A percentile compares a stretch with the other conserved stretches of the same genome.
Evolutionary conservation across 768 basidiomycete species (phyloP).

Genomic region (Hebeloma cylindrosporum): DNA sequence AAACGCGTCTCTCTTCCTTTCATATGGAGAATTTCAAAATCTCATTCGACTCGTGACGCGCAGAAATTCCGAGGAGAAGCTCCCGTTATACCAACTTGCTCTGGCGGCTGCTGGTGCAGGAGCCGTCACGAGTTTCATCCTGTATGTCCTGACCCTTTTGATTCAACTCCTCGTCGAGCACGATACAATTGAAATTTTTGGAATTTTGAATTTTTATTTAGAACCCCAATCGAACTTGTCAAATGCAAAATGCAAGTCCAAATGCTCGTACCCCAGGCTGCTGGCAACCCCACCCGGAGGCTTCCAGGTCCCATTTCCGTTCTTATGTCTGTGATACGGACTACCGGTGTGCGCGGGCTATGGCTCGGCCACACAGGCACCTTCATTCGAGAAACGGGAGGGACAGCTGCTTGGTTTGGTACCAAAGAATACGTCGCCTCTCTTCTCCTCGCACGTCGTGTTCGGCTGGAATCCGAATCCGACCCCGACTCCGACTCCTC

Average conservation of each 20-base stretch:
- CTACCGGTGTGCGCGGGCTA: slow-evolving; percentile 21
- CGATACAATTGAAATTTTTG: too few species aligned
- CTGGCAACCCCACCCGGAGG: slow-evolving; percentile 13
- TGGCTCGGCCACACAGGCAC: slow-evolving; percentile 40
- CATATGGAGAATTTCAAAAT: slow-evolving; percentile 79
- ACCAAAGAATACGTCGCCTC: slow-evolving; percentile 78
- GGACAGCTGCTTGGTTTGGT: slow-evolving; percentile 83
- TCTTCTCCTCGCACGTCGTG: slow-evolving; percentile 53
- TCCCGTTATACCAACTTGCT: slow-evolving; percentile 68
- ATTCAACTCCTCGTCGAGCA: too few species aligned
- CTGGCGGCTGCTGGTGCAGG: slow-evolving; percentile 89
- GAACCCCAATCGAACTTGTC: slow-evolving; percentile 38
- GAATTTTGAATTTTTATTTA: too few species aligned
- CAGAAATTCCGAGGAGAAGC: slow-evolving; percentile 39
- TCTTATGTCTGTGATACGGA: slow-evolving; percentile 28
- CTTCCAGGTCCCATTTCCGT: slow-evolving; percentile 31
- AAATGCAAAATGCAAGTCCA: slow-evolving; percentile 41
- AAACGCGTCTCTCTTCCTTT: slow-evolving; percentile 86
- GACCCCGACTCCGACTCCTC: slow-evolving; percentile 5
- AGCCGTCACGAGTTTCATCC: slow-evolving; percentile 79
- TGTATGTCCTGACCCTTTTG: slow-evolving; percentile 54
- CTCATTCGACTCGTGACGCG: slow-evolving; percentile 46
- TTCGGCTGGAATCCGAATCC: slow-evolving; percentile 11
- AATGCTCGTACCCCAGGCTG: slow-evolving; percentile 25
- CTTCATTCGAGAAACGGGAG: slow-evolving; percentile 84